A percentile compares a stretch with the other conserved stretches of the same genome.
phyloP scores from a whole-genome alignment of 805 yeast species.

The Candida odintsovae region DNA sequence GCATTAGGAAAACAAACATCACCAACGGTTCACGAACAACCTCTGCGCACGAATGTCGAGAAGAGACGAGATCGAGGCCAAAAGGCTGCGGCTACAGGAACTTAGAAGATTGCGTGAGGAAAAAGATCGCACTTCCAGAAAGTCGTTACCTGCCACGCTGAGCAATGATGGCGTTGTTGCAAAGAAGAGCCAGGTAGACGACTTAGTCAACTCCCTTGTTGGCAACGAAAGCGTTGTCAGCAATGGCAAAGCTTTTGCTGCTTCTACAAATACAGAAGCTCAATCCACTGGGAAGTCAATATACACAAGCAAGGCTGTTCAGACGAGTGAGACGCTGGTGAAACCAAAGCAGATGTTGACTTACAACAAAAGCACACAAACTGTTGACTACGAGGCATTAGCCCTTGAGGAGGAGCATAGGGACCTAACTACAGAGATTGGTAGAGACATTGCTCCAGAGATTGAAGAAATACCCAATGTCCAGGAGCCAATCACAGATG shows the following conservation, averaged over 20 bases:
- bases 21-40: background rate
- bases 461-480: background rate
- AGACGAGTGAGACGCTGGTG: constrained; percentile 1
- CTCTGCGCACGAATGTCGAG: constrained; percentile 17
- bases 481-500: background rate
- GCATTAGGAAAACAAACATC: constrained; percentile 1
- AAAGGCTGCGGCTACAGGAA: constrained; percentile 44
- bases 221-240: background rate
- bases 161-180: background rate
- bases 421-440: constrained; percentile 1
- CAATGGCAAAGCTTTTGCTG: background rate
- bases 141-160: background rate
- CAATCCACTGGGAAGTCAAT: constrained; percentile 1
- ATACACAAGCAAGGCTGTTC: constrained; percentile 6
- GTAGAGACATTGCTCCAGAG: background rate
- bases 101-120: constrained; percentile 42
- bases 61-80: constrained; percentile 44
- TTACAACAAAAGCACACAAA: constrained; percentile 25
- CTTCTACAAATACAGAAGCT: background rate
- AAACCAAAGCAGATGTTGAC: constrained; percentile 10
- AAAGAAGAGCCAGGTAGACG: background rate
- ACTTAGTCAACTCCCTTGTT: background rate
- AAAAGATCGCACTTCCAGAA: constrained; percentile 5
- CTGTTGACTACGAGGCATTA: constrained; percentile 5
- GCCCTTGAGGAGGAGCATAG: background rate